Percentiles rank a stretch among this genome's conserved stretches.
Evolutionary conservation across 2,329 filamentous ascomycete genomes (phyloP).

Genomic region (Corinectria fuckeliana): DNA sequence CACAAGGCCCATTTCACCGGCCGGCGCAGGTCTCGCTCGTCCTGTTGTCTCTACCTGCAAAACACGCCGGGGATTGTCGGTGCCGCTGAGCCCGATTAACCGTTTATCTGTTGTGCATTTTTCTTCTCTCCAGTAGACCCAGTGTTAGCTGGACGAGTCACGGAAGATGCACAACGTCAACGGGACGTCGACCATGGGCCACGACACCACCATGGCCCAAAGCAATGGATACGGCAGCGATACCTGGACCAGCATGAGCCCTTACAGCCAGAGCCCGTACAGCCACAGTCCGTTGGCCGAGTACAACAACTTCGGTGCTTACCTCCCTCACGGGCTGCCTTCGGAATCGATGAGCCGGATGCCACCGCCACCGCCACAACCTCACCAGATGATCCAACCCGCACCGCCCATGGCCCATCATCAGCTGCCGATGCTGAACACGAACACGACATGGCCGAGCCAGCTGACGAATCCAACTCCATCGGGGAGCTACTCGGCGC

Average conservation of each 20-base stretch:
- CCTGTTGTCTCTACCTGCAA: conserved; percentile 5
- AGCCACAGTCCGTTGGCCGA: conserved; percentile 65
- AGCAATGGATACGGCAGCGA: conserved; percentile 48
- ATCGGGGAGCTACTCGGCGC: conserved; percentile 61
- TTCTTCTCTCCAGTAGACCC: neutral
- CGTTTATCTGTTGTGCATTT: neutral
- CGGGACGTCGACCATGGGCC: conserved; percentile 41
- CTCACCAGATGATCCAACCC: conserved; percentile 44
- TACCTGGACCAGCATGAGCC: conserved; percentile 62
- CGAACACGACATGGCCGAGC: conserved; percentile 79
- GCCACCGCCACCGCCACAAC: conserved; percentile 60
- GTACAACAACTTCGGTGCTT: conserved; percentile 64
- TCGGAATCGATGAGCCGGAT: conserved; percentile 59
- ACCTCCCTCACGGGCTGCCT: conserved; percentile 60
- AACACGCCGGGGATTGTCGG: neutral
- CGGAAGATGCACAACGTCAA: conserved; percentile 45
- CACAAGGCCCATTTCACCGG: conserved; percentile 13
- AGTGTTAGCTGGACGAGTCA: conserved; percentile 28
- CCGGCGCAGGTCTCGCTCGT: conserved; percentile 14
- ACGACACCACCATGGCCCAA: conserved; percentile 42
- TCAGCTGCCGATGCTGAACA: conserved; percentile 73
- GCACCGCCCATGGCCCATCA: conserved; percentile 59
- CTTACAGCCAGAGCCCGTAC: conserved; percentile 68
- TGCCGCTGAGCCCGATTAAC: neutral
- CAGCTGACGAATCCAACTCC: conserved; percentile 75